Conservation (phyloP, 2,329 filamentous ascomycete species). For the Hypoxylon sp. region DNA sequence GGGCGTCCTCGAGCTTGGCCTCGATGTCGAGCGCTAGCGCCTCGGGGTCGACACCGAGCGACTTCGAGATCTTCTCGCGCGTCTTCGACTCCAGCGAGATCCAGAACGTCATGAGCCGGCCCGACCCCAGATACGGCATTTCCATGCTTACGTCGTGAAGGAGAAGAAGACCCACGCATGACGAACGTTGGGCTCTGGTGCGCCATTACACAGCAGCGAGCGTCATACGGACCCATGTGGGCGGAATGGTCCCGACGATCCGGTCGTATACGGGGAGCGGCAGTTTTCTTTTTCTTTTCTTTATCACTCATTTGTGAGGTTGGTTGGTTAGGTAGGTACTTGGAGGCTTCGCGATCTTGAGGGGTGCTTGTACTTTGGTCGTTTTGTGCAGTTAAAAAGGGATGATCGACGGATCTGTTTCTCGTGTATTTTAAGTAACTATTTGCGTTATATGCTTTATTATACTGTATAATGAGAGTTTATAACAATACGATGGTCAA, state of each 20-base stretch:
- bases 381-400: background rate
- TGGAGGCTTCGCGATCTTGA: background rate
- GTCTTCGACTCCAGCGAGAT: slow-evolving; percentile 68
- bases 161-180: background rate
- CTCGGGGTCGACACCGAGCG: slow-evolving; percentile 54
- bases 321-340: background rate
- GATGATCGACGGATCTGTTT: slow-evolving; percentile 2
- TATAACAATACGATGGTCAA: background rate
- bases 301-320: slow-evolving; percentile 4
- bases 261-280: slow-evolving; percentile 26
- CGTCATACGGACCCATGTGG: slow-evolving; percentile 44
- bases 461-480: background rate
- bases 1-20: slow-evolving; percentile 53
- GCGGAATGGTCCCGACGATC: slow-evolving; percentile 46
- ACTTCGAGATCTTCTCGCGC: slow-evolving; percentile 68
- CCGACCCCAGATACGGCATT: slow-evolving; percentile 69
- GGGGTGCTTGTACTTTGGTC: background rate
- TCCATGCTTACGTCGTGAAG: slow-evolving; percentile 63
- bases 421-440: slow-evolving; percentile 11
- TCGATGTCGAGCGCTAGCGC: slow-evolving; percentile 48
- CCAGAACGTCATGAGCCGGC: slow-evolving; percentile 64
- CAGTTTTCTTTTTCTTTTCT: slow-evolving; percentile 14
- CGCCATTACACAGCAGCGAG: slow-evolving; percentile 50
- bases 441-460: slow-evolving; percentile 1
- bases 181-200: slow-evolving; percentile 43